These are phyloP conservation scores for Apiotrichum laibachii DNA, from an alignment of 1,284 basidiomycete species.

Conservation along the genomic window DNA sequence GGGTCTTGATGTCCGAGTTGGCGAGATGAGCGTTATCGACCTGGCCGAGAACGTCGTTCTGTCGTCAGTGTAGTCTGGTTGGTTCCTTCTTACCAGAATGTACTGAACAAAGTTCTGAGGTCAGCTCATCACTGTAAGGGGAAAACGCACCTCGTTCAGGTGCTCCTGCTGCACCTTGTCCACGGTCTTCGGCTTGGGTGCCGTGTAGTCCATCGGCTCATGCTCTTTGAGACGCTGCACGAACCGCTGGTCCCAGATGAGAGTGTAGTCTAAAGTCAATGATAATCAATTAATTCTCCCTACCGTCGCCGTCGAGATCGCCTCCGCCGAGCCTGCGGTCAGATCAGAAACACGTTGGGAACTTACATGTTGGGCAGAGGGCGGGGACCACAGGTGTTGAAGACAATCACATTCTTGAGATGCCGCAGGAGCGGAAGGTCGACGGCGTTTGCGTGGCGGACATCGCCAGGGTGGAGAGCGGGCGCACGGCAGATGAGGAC, in stretches of 20 bases:
- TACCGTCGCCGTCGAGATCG: slow-evolving; percentile 49
- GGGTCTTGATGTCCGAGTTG: slow-evolving; percentile 31
- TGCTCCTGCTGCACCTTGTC: slow-evolving; percentile 39
- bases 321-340: slow-evolving; percentile 47
- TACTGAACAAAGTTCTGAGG: slow-evolving; percentile 47
- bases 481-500: slow-evolving; percentile 50
- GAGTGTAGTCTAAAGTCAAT: slow-evolving; percentile 39
- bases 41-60: slow-evolving; percentile 49
- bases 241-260: slow-evolving; percentile 51
- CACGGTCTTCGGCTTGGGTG: slow-evolving; percentile 37
- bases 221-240: slow-evolving; percentile 33
- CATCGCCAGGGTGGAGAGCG: slow-evolving; percentile 46
- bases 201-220: slow-evolving; percentile 46
- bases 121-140: background rate
- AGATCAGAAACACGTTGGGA: background rate
- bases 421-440: slow-evolving; percentile 43
- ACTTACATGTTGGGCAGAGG: slow-evolving; percentile 49
- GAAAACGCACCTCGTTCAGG: slow-evolving; percentile 41
- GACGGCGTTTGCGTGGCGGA: slow-evolving; percentile 43
- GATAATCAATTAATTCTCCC: background rate
- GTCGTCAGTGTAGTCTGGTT: background rate
- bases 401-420: slow-evolving; percentile 50
- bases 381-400: slow-evolving; percentile 42
- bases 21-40: slow-evolving; percentile 50
- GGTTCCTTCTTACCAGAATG: slow-evolving; percentile 29